Evolutionary conservation across 139 green algal species (phyloP).

Genomic region (Chlorella sp.): DNA sequence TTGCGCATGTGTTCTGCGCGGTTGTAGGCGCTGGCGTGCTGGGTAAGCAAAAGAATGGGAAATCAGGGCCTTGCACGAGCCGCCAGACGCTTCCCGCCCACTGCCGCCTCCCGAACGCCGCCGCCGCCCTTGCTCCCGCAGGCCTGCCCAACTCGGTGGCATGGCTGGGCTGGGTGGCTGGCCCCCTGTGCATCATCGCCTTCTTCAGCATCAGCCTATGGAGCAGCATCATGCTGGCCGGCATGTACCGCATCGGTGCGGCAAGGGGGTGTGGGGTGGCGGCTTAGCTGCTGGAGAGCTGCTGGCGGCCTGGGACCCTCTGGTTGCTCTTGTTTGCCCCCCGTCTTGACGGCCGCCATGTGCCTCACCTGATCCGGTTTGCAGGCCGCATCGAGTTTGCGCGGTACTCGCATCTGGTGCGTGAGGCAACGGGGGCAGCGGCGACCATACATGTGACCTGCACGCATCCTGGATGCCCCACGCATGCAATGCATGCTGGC

Average conservation of each 20-base stretch:
- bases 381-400: conserved; percentile 10
- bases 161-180: conserved; percentile 42
- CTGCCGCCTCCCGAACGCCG: neutral
- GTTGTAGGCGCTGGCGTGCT: neutral
- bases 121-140: neutral
- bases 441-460: no score
- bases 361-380: no score
- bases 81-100: neutral
- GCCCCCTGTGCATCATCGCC: conserved; percentile 46
- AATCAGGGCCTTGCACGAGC: no score
- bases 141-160: conserved; percentile 37
- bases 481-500: no score
- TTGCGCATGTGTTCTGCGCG: conserved; percentile 14
- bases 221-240: conserved; percentile 43
- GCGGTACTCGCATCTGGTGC: neutral
- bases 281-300: no score
- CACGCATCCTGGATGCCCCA: no score
- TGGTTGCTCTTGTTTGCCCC: no score
- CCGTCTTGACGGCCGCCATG: no score
- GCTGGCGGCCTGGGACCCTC: neutral
- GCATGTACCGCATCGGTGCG: conserved; percentile 45
- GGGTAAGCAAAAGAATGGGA: neutral
- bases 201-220: conserved; percentile 49
- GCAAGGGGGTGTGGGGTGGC: no score
- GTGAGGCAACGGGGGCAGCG: no score